Conservation (phyloP, 192 early-diverging fungal genomes). For the Oehlia diaphana region DNA sequence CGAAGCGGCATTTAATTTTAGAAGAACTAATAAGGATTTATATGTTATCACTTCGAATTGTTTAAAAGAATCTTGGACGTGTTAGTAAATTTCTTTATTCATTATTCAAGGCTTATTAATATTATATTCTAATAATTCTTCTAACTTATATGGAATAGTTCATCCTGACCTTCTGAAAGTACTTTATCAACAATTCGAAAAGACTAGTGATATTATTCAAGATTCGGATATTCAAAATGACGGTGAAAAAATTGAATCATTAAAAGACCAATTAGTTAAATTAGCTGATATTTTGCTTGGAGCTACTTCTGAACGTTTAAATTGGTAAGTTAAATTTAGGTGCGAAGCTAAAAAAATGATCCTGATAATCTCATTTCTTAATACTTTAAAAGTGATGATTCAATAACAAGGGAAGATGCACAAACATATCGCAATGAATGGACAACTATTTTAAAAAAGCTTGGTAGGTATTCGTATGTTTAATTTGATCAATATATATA, state of each 20-base stretch:
- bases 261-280: slow-evolving; percentile 27
- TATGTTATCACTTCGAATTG: neutral
- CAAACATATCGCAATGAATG: slow-evolving; percentile 1
- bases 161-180: neutral
- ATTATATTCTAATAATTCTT: neutral
- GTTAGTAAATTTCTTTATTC: neutral
- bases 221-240: neutral
- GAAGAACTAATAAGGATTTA: slow-evolving; percentile 7
- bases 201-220: neutral
- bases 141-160: neutral
- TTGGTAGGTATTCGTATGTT: neutral
- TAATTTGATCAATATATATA: neutral
- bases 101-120: neutral
- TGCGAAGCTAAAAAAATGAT: no score
- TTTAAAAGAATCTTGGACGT: slow-evolving; percentile 14
- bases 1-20: slow-evolving; percentile 21
- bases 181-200: slow-evolving; percentile 4
- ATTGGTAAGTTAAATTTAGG: slow-evolving; percentile 7
- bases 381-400: slow-evolving; percentile 1
- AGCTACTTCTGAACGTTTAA: neutral
- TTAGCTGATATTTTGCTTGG: slow-evolving; percentile 23
- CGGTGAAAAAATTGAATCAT: neutral
- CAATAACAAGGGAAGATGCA: neutral
- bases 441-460: slow-evolving; percentile 10
- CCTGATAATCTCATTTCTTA: no score